Conservation (phyloP, 345 rosid genomes). For the Populus deltoides region DNA sequence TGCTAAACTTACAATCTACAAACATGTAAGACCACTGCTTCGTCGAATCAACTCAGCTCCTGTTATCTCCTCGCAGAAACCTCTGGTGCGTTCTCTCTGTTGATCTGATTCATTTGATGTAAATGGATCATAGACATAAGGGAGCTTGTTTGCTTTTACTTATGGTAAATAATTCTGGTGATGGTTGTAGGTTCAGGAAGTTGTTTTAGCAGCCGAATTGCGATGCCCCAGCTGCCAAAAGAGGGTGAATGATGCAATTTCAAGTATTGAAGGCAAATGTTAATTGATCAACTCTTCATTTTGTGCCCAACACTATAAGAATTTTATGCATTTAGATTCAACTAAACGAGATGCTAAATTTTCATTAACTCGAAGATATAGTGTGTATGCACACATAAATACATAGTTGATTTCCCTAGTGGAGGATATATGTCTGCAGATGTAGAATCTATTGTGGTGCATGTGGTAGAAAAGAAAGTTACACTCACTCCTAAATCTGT, state of each 20-base stretch:
- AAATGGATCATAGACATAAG: background rate
- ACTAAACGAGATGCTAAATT: too few relatives aligned
- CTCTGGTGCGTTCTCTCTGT: background rate
- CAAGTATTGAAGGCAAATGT: constrained; percentile 22
- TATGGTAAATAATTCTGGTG: background rate
- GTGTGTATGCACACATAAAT: too few relatives aligned
- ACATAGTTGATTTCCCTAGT: too few relatives aligned
- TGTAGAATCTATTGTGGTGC: constrained; percentile 25
- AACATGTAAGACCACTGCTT: background rate
- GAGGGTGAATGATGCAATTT: constrained; percentile 27
- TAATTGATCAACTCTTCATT: background rate
- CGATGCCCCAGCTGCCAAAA: constrained; percentile 27
- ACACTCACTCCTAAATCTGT: constrained; percentile 15
- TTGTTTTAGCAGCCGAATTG: constrained; percentile 29
- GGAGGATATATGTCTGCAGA: constrained; percentile 6
- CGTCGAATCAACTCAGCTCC: background rate
- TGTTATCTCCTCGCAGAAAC: constrained; percentile 1
- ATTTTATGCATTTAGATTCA: too few relatives aligned
- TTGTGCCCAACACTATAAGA: too few relatives aligned
- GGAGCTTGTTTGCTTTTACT: background rate
- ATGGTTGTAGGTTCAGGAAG: constrained; percentile 17
- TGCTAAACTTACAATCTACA: constrained; percentile 7
- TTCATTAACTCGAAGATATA: too few relatives aligned
- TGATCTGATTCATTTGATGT: background rate
- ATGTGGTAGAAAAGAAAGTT: constrained; percentile 28